A percentile compares a stretch with the other conserved stretches of the same genome.
Evolutionary conservation across 1,284 basidiomycete species (phyloP).

Genomic region (Ustilago tritici): DNA sequence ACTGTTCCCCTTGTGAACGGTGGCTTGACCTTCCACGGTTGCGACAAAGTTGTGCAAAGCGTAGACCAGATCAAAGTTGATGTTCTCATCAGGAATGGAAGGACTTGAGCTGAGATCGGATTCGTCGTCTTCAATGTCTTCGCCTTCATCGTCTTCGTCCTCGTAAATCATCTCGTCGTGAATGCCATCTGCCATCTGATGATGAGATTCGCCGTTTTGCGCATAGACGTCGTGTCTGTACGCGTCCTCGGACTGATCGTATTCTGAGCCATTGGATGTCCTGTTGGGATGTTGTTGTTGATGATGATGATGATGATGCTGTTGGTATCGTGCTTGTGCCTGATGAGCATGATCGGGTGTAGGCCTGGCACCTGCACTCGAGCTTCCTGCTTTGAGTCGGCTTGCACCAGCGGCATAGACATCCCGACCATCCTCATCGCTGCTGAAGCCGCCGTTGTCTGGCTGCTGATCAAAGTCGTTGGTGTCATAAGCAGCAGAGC

Average conservation of each 20-base stretch:
- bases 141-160: constrained; percentile 58
- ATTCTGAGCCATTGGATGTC: constrained; percentile 23
- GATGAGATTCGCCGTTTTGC: constrained; percentile 28
- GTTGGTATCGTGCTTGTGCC: constrained; percentile 20
- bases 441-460: constrained; percentile 60
- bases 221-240: constrained; percentile 40
- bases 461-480: constrained; percentile 33
- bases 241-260: constrained; percentile 21
- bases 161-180: constrained; percentile 57
- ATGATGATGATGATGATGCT: constrained; percentile 25
- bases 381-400: constrained; percentile 46
- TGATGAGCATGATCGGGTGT: constrained; percentile 40
- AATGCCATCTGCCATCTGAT: constrained; percentile 42
- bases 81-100: constrained; percentile 69
- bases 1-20: constrained; percentile 69
- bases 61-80: constrained; percentile 70
- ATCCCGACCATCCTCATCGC: constrained; percentile 56
- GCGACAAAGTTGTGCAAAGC: constrained; percentile 69
- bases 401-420: constrained; percentile 49
- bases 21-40: constrained; percentile 69
- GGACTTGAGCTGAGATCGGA: constrained; percentile 68
- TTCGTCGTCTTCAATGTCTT: constrained; percentile 64
- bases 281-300: constrained; percentile 27
- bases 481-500: constrained; percentile 27
- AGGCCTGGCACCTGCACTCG: constrained; percentile 49